Evolutionary conservation across 768 basidiomycete species (phyloP), one percentile per base, ranked within the genome.

Genomic region (Podaxis sp.): DNA sequence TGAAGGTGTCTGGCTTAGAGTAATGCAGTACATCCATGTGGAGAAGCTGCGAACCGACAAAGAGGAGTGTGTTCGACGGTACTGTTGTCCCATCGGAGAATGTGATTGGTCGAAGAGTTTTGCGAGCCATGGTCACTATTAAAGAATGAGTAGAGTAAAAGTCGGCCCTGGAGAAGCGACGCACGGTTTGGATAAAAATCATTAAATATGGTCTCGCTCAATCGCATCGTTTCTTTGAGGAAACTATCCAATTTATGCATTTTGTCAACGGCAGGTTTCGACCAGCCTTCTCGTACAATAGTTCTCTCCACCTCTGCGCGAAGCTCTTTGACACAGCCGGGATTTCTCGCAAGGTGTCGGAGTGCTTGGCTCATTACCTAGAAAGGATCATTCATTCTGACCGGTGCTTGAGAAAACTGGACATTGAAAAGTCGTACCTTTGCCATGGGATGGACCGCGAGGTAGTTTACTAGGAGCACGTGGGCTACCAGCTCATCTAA

Each of bases 191-290:
- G 53, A 28, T 15, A 44, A 17, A 3, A 67, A 68, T 51, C 52
- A 71, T 71, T 36, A 2, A 65, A 65, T 30, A 69, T 65, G 36
- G 76, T 65, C 3, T 71, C 73, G 49, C 65, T 69, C 38, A 78
- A 28, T 4, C 80, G 70, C 71, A 76, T 73, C 4, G 74, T 72
- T 66, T 83, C 82, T 64, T 76, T 79, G 17, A 85, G 54, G 65
- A 84, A 82, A 64, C 82, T 82, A 59, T 84, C 83, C 4, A 81
- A 48, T 64, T 73, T 76, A 52, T 64, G 69, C 78, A 83, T 78
- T 53, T 71, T 73, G 6, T 75, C 73, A 9, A 77, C 54, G 66
- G 77, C 56, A 65, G 42, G 3, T 30, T 68, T 69, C 15, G 73
- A 71, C 75, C 74, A 77, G 2, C 73, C 73, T 12, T 71, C 71